Evolutionary conservation across 805 yeast species (phyloP).

Genomic region (Wickerhamomyces bisporus): DNA sequence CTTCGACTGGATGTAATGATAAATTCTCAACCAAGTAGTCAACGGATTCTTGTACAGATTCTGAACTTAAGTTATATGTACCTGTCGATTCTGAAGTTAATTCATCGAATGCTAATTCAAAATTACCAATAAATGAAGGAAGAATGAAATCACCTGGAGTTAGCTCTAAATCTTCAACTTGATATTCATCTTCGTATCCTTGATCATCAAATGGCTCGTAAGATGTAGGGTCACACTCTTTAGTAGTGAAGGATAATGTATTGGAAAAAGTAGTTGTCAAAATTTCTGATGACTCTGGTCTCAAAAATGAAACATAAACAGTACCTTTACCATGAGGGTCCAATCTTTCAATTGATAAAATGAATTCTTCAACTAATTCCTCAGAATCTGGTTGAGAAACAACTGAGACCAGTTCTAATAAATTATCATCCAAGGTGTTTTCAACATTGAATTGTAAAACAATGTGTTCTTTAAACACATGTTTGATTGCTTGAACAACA

Average conservation of each 20-base stretch:
- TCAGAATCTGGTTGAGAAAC: constrained; percentile 54
- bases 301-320: constrained; percentile 70
- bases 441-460: constrained; percentile 78
- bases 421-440: constrained; percentile 77
- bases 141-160: constrained; percentile 75
- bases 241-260: constrained; percentile 66
- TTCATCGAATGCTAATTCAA: constrained; percentile 69
- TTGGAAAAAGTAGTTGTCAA: constrained; percentile 53
- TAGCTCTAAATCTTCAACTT: constrained; percentile 72
- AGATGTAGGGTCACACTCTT: constrained; percentile 73
- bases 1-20: constrained; percentile 70
- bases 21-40: constrained; percentile 46
- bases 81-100: constrained; percentile 56
- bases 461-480: constrained; percentile 66
- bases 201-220: constrained; percentile 60
- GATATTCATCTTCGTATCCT: constrained; percentile 92
- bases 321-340: constrained; percentile 68
- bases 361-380: constrained; percentile 56
- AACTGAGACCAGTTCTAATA: constrained; percentile 72
- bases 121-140: constrained; percentile 75
- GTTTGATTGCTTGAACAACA: constrained; percentile 80
- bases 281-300: constrained; percentile 43
- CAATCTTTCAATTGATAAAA: constrained; percentile 68
- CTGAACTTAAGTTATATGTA: constrained; percentile 56
- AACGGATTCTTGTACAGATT: constrained; percentile 51